These are phyloP conservation scores for Corchorus capsularis DNA, from an alignment of 345 rosid genomes.

Conservation along the genomic window DNA sequence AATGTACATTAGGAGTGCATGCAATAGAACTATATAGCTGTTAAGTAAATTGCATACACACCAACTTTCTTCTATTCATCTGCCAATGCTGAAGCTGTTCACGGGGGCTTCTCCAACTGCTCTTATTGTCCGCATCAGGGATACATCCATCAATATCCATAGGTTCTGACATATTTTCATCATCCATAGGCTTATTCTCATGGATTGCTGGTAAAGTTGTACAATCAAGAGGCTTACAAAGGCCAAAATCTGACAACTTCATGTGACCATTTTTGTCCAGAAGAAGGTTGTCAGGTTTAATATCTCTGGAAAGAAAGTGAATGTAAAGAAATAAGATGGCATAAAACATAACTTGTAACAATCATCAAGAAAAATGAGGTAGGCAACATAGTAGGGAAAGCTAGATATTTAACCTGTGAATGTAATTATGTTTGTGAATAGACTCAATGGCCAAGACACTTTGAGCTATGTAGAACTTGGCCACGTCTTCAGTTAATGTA, in stretches of 20 bases:
- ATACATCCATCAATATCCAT: constrained; percentile 89
- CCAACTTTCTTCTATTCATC: constrained; percentile 95
- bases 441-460: constrained; percentile 96
- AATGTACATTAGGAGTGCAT: not conserved
- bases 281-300: constrained; percentile 96
- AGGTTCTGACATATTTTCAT: constrained; percentile 60
- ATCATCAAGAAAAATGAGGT: not conserved
- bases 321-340: constrained; percentile 26
- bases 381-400: constrained; percentile 13
- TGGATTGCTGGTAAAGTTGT: constrained; percentile 71
- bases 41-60: constrained; percentile 46
- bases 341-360: constrained; percentile 13
- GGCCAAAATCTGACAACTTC: constrained; percentile 98
- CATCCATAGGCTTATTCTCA: constrained; percentile 72
- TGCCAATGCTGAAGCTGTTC: constrained; percentile 99
- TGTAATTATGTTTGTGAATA: constrained; percentile 87
- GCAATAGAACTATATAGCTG: not conserved
- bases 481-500: constrained; percentile 78
- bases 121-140: constrained; percentile 71
- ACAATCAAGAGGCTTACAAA: constrained; percentile 97
- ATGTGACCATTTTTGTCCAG: constrained; percentile 93
- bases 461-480: constrained; percentile 90
- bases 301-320: constrained; percentile 61
- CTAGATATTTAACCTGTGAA: constrained; percentile 71
- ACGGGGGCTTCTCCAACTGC: constrained; percentile 83